phyloP scores from a whole-genome alignment of 1,284 basidiomycete species.

The Ceraceosorus guamensis region DNA sequence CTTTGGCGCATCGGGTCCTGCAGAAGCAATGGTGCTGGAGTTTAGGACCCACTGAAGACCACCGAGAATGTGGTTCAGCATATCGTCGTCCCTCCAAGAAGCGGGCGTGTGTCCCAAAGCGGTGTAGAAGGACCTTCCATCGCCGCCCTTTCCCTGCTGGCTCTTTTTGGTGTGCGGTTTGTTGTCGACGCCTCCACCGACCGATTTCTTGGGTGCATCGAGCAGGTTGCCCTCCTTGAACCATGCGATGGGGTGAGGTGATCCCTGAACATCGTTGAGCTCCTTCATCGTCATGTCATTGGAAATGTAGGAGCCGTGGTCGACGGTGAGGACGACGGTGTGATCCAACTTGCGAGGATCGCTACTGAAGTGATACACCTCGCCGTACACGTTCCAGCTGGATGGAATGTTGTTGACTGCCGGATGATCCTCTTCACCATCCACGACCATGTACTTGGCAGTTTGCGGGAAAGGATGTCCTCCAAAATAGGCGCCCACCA shows the following conservation, averaged over 20 bases:
- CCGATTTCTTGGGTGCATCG: slow-evolving; percentile 16
- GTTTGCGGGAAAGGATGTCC: slow-evolving; percentile 27
- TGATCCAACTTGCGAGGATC: slow-evolving; percentile 22
- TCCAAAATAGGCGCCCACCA: slow-evolving; percentile 34
- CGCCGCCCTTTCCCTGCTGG: slow-evolving; percentile 22
- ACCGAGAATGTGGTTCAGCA: slow-evolving; percentile 30
- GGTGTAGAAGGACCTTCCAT: slow-evolving; percentile 31
- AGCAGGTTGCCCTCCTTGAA: slow-evolving; percentile 33
- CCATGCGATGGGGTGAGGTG: slow-evolving; percentile 37
- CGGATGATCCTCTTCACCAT: slow-evolving; percentile 23
- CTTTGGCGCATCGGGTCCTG: background rate
- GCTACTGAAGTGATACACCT: slow-evolving; percentile 37
- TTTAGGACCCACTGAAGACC: slow-evolving; percentile 30
- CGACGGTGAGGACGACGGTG: slow-evolving; percentile 28
- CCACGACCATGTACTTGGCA: slow-evolving; percentile 20
- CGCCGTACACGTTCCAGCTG: slow-evolving; percentile 31
- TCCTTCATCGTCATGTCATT: slow-evolving; percentile 17
- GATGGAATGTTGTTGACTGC: slow-evolving; percentile 22
- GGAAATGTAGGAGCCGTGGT: slow-evolving; percentile 23
- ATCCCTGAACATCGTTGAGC: slow-evolving; percentile 20
- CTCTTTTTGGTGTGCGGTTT: slow-evolving; percentile 16
- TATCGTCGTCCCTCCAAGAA: slow-evolving; percentile 23
- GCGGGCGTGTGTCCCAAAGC: slow-evolving; percentile 28
- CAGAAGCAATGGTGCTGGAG: slow-evolving; percentile 19
- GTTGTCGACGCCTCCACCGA: slow-evolving; percentile 29